A percentile compares a stretch with the other conserved stretches of the same genome.
Conservation (phyloP, 805 yeast genomes). For the Myxozyma neotropica region DNA sequence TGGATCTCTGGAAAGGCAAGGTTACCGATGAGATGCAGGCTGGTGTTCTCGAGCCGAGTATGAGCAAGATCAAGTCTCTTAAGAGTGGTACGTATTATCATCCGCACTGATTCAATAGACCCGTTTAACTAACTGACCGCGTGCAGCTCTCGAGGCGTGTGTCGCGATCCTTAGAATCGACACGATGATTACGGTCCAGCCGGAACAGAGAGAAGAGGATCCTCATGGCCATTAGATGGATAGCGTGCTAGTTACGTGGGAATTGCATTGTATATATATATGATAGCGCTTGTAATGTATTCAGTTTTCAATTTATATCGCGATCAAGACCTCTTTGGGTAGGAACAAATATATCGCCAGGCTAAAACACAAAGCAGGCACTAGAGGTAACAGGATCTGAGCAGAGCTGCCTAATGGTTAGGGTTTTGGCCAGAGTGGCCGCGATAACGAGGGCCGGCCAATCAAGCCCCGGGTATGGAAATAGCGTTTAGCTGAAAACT, state of each 20-base stretch:
- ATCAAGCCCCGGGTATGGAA: constrained; percentile 13
- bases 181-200: constrained; percentile 96
- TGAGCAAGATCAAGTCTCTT: constrained; percentile 87
- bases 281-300: not conserved
- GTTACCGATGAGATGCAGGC: constrained; percentile 78
- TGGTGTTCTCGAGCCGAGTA: constrained; percentile 95
- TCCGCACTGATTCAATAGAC: not conserved
- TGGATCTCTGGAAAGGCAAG: constrained; percentile 88
- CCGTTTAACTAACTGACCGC: not conserved
- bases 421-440: not conserved
- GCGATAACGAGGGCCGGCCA: constrained; percentile 15
- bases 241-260: not conserved
- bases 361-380: too few species aligned
- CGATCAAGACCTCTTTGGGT: too few species aligned
- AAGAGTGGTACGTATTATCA: constrained; percentile 53
- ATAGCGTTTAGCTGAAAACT: not conserved
- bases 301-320: too few species aligned
- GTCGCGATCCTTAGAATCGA: constrained; percentile 96
- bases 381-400: not conserved
- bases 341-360: too few species aligned
- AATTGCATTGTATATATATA: constrained; percentile 4
- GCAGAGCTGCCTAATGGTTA: not conserved
- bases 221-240: constrained; percentile 61
- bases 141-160: constrained; percentile 89
- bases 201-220: constrained; percentile 69